Evolutionary conservation across 495 filamentous ascomycete species (phyloP).

Genomic region (Alectoria sarmentosa): DNA sequence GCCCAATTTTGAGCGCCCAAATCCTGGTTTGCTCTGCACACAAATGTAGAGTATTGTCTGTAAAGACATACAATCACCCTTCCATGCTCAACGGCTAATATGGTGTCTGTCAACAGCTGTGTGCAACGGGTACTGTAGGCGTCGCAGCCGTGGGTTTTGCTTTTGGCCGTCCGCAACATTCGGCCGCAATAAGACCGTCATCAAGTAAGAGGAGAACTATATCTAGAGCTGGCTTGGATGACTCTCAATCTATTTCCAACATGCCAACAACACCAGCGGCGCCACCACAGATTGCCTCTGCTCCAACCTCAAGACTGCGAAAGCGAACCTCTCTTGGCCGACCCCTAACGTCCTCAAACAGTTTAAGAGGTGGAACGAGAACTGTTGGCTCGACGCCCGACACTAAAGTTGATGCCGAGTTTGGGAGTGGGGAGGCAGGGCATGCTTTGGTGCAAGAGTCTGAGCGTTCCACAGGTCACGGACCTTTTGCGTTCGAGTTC

Average conservation of each 20-base stretch:
- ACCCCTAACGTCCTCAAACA: conserved; percentile 20
- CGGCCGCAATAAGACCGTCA: conserved; percentile 29
- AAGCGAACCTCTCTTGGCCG: conserved; percentile 22
- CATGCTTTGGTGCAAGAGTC: conserved; percentile 32
- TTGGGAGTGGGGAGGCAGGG: conserved; percentile 34
- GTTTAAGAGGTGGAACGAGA: conserved; percentile 15
- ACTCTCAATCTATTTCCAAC: conserved; percentile 31
- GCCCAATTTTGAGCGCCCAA: not conserved
- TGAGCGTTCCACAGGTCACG: conserved; percentile 28
- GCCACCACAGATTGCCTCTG: conserved; percentile 30
- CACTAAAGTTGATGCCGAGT: conserved; percentile 6
- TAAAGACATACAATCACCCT: not conserved
- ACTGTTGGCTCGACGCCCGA: conserved; percentile 20
- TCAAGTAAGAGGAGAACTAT: conserved; percentile 41
- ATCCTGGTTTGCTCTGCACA: conserved; percentile 5
- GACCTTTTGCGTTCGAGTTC: conserved; percentile 29
- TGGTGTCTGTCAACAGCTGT: conserved; percentile 43
- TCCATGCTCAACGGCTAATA: conserved; percentile 6
- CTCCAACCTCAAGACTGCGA: conserved; percentile 25
- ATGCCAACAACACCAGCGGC: conserved; percentile 28
- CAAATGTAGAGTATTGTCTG: not conserved
- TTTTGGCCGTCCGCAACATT: conserved; percentile 50
- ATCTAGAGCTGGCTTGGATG: conserved; percentile 35
- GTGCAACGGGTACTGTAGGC: conserved; percentile 63
- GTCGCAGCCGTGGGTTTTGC: conserved; percentile 59